Evolutionary conservation across 257 asterid genomes (phyloP), one percentile per base, ranked within the genome.

Genomic region (Agastache rugosa): DNA sequence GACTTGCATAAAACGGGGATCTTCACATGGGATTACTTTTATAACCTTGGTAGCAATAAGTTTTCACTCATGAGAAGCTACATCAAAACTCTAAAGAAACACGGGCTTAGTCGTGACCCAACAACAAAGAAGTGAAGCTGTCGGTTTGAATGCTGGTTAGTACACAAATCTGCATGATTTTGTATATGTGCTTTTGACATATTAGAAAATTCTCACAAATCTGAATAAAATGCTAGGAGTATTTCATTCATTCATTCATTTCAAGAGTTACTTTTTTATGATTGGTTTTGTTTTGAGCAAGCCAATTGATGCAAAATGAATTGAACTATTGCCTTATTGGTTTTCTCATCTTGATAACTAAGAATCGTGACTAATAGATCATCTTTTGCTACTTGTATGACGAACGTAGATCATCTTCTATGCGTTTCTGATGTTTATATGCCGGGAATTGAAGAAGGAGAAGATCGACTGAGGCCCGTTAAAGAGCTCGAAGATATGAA

Each of bases 1-100:
- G 98, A 92, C 82, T 75, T 91, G 89, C 98, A 88, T 69, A 88
- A 86, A 78, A 91, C 97, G 2, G 95, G 97, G 61, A 91, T 94
- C 82, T 94, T 83, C 69, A 92, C 96, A 4, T 94, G 97, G 98
- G 96, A 85, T 51, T 90, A 88, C 82, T 86, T 90, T 27, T 83
- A 87, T 82, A 83, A 87, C 73, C 97, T 94, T 29, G 97, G 99
- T 35, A 82, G 83, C 86, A 84, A 87, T 78, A 94, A 85, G 87
- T 89, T 89, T 54, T 19, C 88, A 53, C 88, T 90, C 71, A 92
- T 90, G 95, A 88, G 91, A 83, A 77, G 84, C 71, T 94, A 94
- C 83, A 60, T 92, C 75, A 78, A 5, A 79, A 85, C 89, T 22
- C 86, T 94, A 48, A 87, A 85, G 81, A 94, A 85, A 82, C 90